Base-by-base conservation (phyloP, 1,284 basidiomycete genomes). In the Puccinia horiana region DNA sequence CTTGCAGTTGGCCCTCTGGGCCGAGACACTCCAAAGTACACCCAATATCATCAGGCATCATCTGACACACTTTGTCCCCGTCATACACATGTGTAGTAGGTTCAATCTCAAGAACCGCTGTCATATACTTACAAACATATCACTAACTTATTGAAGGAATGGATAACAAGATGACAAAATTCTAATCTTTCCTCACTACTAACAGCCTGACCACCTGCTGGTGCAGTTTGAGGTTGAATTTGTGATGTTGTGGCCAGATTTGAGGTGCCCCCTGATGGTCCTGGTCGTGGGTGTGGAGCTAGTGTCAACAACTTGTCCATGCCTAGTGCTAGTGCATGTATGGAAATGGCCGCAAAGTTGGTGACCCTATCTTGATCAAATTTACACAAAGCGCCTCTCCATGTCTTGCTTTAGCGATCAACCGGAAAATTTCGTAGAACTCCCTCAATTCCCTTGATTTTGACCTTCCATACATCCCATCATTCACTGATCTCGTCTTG, bases 341-440 rank as follows among this genome's bases (percentile, higher is more conserved):
- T 26, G 3, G n/a, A 29, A 58, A 58, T 26, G 56, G 56, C 9
- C 0, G n/a, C 2, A 14, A 23, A 1, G 16, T 67, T 18, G 32
- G 65, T 40, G 40, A 67, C 65, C 5, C 35, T 67, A 42, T 67
- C 65, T 23, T 42, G 65, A 8, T 67, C 42, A 26, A 67, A 67
- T 67, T 67, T 67, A 20, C 35, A 23, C 37, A 67, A 40, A 67
- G 35, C n/a, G 1, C 40, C 23, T 18, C 65, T 5, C 65, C 65
- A 67, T 5, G n/a, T 3, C 12, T 23, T 26, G 23, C 8, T 23
- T 20, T 67, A 67, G 35, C 16, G 16, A 67, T 67, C 65, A 11
- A 40, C 23, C 42, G 65, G 65, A 37, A 67, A n/a, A 67, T 67
- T 67, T 9, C 42, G 65, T 23, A 35, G 65, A 11, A 67, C 65